Evolutionary conservation across 805 yeast species (phyloP).

Genomic region (Komagataella pastoris): DNA sequence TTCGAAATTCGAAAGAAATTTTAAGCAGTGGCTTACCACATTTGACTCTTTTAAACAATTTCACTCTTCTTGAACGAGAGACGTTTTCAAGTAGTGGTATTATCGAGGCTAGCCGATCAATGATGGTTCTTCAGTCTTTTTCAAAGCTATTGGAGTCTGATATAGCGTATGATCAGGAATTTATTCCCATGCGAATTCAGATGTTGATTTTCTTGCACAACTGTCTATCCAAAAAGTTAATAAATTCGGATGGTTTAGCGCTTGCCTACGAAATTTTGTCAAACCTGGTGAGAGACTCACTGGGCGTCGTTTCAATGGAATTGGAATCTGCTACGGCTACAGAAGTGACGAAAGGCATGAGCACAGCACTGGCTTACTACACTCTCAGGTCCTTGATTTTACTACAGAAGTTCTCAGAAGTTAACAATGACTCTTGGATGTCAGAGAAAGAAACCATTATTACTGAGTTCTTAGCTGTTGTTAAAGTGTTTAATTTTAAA

Average conservation of each 20-base stretch:
- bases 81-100: constrained; percentile 16
- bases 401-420: constrained; percentile 12
- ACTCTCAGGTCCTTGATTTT: constrained; percentile 29
- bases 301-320: constrained; percentile 26
- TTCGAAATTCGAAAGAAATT: constrained; percentile 25
- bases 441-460: background rate
- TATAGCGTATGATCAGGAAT: constrained; percentile 42
- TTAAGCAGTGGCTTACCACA: constrained; percentile 27
- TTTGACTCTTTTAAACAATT: constrained; percentile 32
- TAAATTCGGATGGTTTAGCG: background rate
- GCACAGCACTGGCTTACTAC: constrained; percentile 28
- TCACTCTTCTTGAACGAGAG: constrained; percentile 22
- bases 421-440: background rate
- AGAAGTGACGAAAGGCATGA: constrained; percentile 3
- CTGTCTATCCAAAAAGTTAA: constrained; percentile 15
- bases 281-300: constrained; percentile 27
- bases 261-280: constrained; percentile 22
- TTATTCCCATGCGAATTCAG: constrained; percentile 34
- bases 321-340: constrained; percentile 9
- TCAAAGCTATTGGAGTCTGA: constrained; percentile 50
- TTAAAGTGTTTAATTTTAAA: constrained; percentile 15
- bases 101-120: constrained; percentile 50
- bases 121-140: constrained; percentile 44
- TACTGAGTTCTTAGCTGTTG: constrained; percentile 8
- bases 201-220: constrained; percentile 20